Evolutionary conservation across 108 stramenopile species (phyloP).

Genomic region (Parietichytrium sp.): DNA sequence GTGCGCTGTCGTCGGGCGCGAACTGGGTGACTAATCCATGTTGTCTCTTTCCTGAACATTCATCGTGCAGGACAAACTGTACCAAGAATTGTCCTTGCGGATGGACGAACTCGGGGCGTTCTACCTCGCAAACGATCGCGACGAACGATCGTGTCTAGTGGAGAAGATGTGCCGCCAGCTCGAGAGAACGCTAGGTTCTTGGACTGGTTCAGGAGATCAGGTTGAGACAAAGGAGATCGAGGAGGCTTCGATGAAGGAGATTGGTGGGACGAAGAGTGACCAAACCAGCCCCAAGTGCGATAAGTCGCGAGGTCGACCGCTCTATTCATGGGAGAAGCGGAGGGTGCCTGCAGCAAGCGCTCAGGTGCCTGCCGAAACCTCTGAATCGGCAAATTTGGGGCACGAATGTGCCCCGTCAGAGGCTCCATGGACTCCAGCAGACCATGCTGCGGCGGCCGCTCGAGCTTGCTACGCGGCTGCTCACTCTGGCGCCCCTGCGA

Average conservation of each 20-base stretch:
- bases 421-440: not conserved
- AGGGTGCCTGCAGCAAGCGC: not conserved
- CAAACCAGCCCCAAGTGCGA: not conserved
- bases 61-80: not conserved
- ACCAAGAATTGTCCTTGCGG: not conserved
- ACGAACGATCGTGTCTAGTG: not conserved
- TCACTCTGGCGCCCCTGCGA: not conserved
- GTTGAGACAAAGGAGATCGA: not conserved
- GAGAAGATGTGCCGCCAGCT: not conserved
- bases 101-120: conserved; percentile 4
- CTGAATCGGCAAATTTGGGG: not conserved
- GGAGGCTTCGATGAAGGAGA: not conserved
- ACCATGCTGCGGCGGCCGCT: not conserved
- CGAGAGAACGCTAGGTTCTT: not conserved
- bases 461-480: conserved; percentile 28
- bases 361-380: no score
- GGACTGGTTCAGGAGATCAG: not conserved
- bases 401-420: no score
- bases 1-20: no score
- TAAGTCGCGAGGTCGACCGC: not conserved
- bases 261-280: not conserved
- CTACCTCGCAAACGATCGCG: not conserved
- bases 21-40: no score
- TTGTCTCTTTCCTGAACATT: no score
- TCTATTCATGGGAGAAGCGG: not conserved